Evolutionary conservation across 805 yeast genomes (phyloP).

Genomic region (Candida sithepensis): DNA sequence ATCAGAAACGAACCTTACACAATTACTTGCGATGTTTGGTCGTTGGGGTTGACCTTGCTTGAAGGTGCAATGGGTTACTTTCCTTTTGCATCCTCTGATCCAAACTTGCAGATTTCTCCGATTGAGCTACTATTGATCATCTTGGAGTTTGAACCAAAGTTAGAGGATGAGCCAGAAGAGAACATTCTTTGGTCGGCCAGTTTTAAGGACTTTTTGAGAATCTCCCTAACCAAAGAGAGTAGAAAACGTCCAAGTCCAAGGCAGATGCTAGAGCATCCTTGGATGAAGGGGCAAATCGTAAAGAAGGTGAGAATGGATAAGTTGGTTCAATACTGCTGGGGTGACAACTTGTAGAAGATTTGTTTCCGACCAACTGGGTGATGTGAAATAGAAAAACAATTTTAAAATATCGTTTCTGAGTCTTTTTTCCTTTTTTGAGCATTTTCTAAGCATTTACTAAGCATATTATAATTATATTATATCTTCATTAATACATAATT

Average conservation of each 20-base stretch:
- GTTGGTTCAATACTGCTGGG: conserved; percentile 77
- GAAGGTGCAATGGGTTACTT: conserved; percentile 93
- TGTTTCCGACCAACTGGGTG: no score
- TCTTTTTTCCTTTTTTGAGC: no score
- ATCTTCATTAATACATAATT: not conserved
- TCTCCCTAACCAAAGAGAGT: conserved; percentile 78
- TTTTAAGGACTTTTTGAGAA: conserved; percentile 76
- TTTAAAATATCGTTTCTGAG: no score
- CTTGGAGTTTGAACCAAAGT: conserved; percentile 74
- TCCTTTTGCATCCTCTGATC: conserved; percentile 54
- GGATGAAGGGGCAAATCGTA: conserved; percentile 77
- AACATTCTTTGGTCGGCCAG: conserved; percentile 79
- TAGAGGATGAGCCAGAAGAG: conserved; percentile 71
- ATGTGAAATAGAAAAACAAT: no score
- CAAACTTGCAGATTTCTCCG: conserved; percentile 57
- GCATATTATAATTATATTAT: no score
- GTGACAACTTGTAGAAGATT: conserved; percentile 5
- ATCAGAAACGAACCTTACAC: conserved; percentile 94
- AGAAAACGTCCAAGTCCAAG: conserved; percentile 84
- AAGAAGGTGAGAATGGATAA: conserved; percentile 80
- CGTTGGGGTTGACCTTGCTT: conserved; percentile 83
- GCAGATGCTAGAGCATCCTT: conserved; percentile 91
- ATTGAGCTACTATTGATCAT: conserved; percentile 82
- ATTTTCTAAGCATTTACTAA: not conserved
- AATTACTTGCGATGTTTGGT: conserved; percentile 96